phyloP scores from a whole-genome alignment of 228 moss, liverwort and hornwort genomes.

The Sphagnum fallax region DNA sequence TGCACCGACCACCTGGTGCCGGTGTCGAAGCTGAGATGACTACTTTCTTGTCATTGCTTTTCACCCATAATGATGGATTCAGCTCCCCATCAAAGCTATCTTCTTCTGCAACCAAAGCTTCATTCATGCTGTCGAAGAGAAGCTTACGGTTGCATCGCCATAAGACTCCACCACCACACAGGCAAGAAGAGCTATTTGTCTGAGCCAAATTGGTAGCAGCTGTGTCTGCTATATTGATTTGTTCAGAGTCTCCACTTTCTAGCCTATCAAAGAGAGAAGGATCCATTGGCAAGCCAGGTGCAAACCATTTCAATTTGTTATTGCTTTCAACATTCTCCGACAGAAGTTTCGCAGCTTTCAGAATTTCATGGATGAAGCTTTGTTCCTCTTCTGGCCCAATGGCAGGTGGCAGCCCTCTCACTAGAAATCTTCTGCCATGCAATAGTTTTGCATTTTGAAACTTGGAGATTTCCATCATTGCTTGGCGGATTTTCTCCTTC shows the following conservation, averaged over 20 bases:
- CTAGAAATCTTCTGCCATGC: no score
- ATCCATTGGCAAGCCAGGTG: slow-evolving; percentile 35
- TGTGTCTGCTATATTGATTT: slow-evolving; percentile 6
- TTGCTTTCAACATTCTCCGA: slow-evolving; percentile 20
- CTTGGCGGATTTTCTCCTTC: slow-evolving; percentile 36
- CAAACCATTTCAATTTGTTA: slow-evolving; percentile 37
- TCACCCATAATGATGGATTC: slow-evolving; percentile 14
- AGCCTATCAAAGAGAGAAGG: slow-evolving; percentile 41
- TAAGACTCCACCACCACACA: slow-evolving; percentile 24
- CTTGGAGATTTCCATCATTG: slow-evolving; percentile 34
- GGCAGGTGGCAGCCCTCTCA: not conserved
- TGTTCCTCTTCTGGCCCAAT: slow-evolving; percentile 16
- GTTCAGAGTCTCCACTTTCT: slow-evolving; percentile 18
- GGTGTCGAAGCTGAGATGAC: not conserved
- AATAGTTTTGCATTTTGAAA: slow-evolving; percentile 13
- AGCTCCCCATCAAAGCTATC: slow-evolving; percentile 25
- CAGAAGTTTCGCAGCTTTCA: slow-evolving; percentile 36
- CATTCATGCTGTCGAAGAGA: slow-evolving; percentile 49
- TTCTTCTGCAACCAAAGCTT: slow-evolving; percentile 24
- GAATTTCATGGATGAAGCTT: slow-evolving; percentile 24
- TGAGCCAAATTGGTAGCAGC: not conserved
- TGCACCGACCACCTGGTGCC: slow-evolving; percentile 10
- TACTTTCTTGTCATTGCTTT: slow-evolving; percentile 5
- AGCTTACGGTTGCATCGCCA: slow-evolving; percentile 51
- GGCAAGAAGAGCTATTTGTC: not conserved